These are phyloP conservation scores for Venturia carpophila DNA, from an alignment of 2,329 filamentous ascomycete genomes.

Conservation along the genomic window DNA sequence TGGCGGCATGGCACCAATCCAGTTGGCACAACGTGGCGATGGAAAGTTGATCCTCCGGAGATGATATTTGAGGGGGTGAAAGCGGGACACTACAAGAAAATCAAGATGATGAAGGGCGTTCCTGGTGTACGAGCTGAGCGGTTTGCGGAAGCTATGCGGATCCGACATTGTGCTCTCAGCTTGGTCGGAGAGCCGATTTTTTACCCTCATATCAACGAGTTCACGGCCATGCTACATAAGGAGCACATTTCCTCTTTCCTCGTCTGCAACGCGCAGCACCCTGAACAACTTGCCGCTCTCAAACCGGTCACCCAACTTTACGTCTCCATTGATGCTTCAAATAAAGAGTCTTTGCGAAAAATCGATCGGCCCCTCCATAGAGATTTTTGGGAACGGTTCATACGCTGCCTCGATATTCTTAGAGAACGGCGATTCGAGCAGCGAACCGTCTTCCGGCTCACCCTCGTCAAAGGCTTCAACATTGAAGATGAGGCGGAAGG, in stretches of 20 bases:
- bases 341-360: conserved; percentile 75
- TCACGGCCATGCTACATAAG: conserved; percentile 71
- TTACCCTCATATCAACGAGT: conserved; percentile 94
- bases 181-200: conserved; percentile 98
- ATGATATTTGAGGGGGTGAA: conserved; percentile 87
- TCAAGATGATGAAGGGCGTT: conserved; percentile 92
- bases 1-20: conserved; percentile 98
- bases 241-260: conserved; percentile 90
- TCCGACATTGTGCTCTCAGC: conserved; percentile 84
- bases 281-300: conserved; percentile 75
- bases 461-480: conserved; percentile 96
- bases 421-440: conserved; percentile 75
- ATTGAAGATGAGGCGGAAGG: conserved; percentile 86
- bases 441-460: conserved; percentile 88
- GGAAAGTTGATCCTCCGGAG: conserved; percentile 86
- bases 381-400: conserved; percentile 96
- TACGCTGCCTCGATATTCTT: conserved; percentile 81
- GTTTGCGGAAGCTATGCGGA: conserved; percentile 86
- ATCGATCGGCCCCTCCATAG: conserved; percentile 90
- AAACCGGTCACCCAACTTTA: conserved; percentile 90
- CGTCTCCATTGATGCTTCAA: conserved; percentile 90
- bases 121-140: conserved; percentile 87
- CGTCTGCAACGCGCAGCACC: conserved; percentile 95
- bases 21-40: conserved; percentile 93
- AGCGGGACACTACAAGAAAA: conserved; percentile 89